Conservation (phyloP, 176 grass and related monocot genomes). For the Rhipidocladum racemiflorum region DNA sequence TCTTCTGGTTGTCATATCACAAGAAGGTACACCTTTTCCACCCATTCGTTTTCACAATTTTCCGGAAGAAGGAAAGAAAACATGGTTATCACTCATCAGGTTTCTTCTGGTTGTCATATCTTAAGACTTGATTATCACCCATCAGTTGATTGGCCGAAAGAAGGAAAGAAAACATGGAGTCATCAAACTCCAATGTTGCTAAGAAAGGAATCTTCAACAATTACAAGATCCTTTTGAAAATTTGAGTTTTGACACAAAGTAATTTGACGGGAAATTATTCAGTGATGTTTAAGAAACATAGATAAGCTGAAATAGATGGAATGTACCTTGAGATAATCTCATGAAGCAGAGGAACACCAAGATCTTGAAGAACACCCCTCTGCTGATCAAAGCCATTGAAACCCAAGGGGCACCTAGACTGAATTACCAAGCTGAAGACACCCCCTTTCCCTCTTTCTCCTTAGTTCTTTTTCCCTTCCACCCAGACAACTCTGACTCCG, state of each 20-base stretch:
- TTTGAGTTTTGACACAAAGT: neutral
- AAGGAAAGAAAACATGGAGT: neutral
- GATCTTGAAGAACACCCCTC: conserved; percentile 38
- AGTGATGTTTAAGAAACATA: conserved; percentile 15
- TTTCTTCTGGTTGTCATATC: too few species aligned
- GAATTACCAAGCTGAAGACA: neutral
- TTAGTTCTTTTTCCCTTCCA: conserved; percentile 10
- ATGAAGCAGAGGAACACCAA: conserved; percentile 48
- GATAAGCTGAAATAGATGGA: neutral
- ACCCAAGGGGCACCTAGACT: neutral
- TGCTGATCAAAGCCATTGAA: conserved; percentile 50
- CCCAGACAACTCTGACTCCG: conserved; percentile 27
- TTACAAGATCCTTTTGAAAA: neutral
- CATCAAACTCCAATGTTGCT: conserved; percentile 7
- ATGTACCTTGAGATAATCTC: conserved; percentile 54
- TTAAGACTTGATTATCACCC: too few species aligned
- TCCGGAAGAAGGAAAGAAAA: conserved; percentile 11
- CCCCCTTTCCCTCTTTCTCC: neutral
- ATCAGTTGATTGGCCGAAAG: neutral
- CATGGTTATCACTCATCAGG: too few species aligned
- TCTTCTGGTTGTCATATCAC: conserved; percentile 19
- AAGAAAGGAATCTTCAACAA: neutral
- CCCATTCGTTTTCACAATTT: neutral
- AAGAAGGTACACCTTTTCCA: neutral
- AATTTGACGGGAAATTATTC: neutral